These are phyloP conservation scores for Phytophthora lateralis DNA, from an alignment of 352 stramenopile genomes.

Conservation along the genomic window DNA sequence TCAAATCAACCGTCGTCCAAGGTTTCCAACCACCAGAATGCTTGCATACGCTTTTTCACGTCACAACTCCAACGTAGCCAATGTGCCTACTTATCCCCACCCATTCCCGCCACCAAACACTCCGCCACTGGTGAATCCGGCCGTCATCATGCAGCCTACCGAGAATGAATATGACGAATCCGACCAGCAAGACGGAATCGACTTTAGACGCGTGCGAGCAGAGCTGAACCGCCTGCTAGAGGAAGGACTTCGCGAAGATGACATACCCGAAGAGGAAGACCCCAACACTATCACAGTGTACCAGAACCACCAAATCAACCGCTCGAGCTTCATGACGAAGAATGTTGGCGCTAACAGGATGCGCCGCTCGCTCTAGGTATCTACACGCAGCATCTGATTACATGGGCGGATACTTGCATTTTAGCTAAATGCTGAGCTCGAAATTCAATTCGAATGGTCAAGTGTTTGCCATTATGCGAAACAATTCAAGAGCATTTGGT, in stretches of 20 bases:
- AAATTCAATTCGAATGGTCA: constrained; percentile 15
- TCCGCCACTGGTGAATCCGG: neutral
- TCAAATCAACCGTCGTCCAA: neutral
- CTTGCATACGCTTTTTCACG: constrained; percentile 23
- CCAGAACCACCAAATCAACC: neutral
- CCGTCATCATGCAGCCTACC: constrained; percentile 4
- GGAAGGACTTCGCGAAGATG: constrained; percentile 24
- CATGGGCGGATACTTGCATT: constrained; percentile 10
- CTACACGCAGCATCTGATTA: neutral
- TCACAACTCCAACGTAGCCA: constrained; percentile 1
- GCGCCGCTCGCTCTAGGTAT: constrained; percentile 18
- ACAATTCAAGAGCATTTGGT: constrained; percentile 14
- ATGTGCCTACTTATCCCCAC: neutral
- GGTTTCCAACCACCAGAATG: constrained; percentile 13
- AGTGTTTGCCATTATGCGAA: constrained; percentile 30
- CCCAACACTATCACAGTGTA: constrained; percentile 10
- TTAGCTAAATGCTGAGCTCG: constrained; percentile 2
- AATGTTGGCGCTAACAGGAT: constrained; percentile 2
- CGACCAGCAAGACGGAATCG: constrained; percentile 25
- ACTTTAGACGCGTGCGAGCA: constrained; percentile 26
- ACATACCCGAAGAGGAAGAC: constrained; percentile 2
- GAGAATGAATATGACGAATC: constrained; percentile 7
- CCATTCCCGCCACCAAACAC: constrained; percentile 6
- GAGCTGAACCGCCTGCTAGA: constrained; percentile 35
- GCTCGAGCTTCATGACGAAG: neutral